Conservation (phyloP, 306 rosid species). For the Malus sieversii region DNA sequence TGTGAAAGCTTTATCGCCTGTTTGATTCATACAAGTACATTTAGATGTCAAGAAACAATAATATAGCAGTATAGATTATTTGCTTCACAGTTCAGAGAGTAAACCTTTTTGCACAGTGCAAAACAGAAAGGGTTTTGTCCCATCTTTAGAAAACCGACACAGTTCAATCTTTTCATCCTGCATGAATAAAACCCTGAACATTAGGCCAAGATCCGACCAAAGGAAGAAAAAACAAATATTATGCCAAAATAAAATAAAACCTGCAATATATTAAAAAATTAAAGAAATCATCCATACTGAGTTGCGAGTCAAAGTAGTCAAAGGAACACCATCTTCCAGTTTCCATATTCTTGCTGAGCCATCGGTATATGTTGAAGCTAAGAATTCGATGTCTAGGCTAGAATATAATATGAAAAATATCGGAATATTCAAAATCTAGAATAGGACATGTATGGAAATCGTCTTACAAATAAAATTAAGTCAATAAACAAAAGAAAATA, state of each 20-base stretch:
- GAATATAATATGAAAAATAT: conserved; percentile 19
- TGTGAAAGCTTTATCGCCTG: conserved; percentile 61
- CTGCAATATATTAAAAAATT: neutral
- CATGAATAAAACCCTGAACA: neutral
- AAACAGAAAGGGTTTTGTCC: conserved; percentile 87
- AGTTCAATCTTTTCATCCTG: conserved; percentile 91
- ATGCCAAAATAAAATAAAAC: conserved; percentile 10
- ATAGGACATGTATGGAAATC: neutral
- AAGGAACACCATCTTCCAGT: conserved; percentile 70
- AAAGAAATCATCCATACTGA: conserved; percentile 36
- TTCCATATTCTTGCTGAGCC: conserved; percentile 93
- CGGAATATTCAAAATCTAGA: conserved; percentile 10
- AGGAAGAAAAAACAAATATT: neutral
- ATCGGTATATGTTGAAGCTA: conserved; percentile 85
- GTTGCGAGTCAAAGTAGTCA: conserved; percentile 67
- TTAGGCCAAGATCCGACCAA: neutral
- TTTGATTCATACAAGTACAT: neutral
- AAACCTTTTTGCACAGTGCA: conserved; percentile 73
- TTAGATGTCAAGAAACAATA: conserved; percentile 15
- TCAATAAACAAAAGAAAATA: neutral
- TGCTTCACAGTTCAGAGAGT: conserved; percentile 1
- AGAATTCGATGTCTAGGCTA: conserved; percentile 83
- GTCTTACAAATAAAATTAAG: neutral
- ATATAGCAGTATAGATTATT: neutral
- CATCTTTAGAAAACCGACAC: conserved; percentile 92